Evolutionary conservation across 2,329 filamentous ascomycete genomes (phyloP), one percentile per base, ranked within the genome.

Genomic region (Paraconiothyrium sp.): DNA sequence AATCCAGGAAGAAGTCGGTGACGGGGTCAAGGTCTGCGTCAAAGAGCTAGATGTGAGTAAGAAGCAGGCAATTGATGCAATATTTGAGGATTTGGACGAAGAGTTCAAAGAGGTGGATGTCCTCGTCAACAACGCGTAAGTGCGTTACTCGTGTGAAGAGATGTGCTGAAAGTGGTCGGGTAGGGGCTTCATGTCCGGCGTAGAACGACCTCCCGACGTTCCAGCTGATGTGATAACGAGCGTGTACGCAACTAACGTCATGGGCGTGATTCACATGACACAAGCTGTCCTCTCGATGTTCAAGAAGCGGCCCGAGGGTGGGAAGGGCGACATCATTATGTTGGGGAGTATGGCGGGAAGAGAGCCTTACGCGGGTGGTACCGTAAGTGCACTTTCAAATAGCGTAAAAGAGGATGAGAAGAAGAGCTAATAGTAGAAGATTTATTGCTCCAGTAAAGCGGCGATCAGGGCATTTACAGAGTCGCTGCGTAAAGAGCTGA

Each of bases 81-180:
- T 97, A 73, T 88, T 97, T 16, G 80, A 79, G 1, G 85, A 82
- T 37, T 80, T 97, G 70, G 93, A 93, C 0, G 87, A 89, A 61
- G 93, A 92, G 73, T 97, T 92, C 82, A 86, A 86, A 75, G 88
- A 92, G 22, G 91, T 97, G 66, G 87, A 97, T 77, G 85, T 97
- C 5, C 81, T 97, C 61, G 92, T 98, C 27, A 98, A 98, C 82
- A 97, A 97, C 84, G 94, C 94, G 92, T 95, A 79, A 78, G 90
- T 63, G 20, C 2, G n/a, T 44, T 20, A 1, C 35, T 78, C 89
- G 1, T 16, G 0, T 11, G 30, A 11, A 48, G 20, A 32, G 16
- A 8, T 27, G 22, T 48, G 20, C 30, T 48, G 49, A 32, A 14
- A 39, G 39, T 32, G 13, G 16, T 14, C 13, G 24, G 30, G 35